phyloP scores from a whole-genome alignment of 192 early-diverging fungal genomes.

The Linnemannia zychae region DNA sequence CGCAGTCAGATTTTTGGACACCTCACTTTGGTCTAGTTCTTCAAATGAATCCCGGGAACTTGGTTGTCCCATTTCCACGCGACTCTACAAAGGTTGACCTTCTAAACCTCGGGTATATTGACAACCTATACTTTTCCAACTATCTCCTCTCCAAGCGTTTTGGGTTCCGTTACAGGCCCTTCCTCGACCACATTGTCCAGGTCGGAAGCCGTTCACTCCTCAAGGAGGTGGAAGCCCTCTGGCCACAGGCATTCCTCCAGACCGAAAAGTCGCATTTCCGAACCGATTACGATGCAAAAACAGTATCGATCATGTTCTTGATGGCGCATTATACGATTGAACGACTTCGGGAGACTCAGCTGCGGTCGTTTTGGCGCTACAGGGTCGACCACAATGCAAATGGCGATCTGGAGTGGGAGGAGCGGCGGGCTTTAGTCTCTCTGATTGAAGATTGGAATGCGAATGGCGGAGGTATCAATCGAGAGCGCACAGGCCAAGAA shows the following conservation, averaged over 20 bases:
- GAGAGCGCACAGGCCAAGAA: constrained; percentile 1
- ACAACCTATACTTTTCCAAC: constrained; percentile 53
- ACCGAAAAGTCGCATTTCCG: constrained; percentile 56
- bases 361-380: constrained; percentile 49
- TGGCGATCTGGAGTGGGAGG: constrained; percentile 32
- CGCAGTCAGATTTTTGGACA: constrained; percentile 55
- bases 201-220: constrained; percentile 49
- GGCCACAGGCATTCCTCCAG: constrained; percentile 36
- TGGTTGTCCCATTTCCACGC: constrained; percentile 25
- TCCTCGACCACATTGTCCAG: constrained; percentile 54
- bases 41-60: constrained; percentile 40
- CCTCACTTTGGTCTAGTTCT: constrained; percentile 57
- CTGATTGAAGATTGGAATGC: constrained; percentile 24
- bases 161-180: constrained; percentile 44
- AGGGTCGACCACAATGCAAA: constrained; percentile 49
- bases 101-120: constrained; percentile 45
- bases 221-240: constrained; percentile 40
- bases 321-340: constrained; percentile 60
- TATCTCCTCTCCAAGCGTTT: constrained; percentile 54
- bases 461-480: not conserved
- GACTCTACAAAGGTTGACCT: constrained; percentile 12
- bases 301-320: constrained; percentile 57
- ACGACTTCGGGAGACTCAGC: constrained; percentile 52
- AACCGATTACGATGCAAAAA: constrained; percentile 35
- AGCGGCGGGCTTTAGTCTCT: constrained; percentile 37